phyloP scores from a whole-genome alignment of 768 basidiomycete genomes.

The Lactifluus pinguis region DNA sequence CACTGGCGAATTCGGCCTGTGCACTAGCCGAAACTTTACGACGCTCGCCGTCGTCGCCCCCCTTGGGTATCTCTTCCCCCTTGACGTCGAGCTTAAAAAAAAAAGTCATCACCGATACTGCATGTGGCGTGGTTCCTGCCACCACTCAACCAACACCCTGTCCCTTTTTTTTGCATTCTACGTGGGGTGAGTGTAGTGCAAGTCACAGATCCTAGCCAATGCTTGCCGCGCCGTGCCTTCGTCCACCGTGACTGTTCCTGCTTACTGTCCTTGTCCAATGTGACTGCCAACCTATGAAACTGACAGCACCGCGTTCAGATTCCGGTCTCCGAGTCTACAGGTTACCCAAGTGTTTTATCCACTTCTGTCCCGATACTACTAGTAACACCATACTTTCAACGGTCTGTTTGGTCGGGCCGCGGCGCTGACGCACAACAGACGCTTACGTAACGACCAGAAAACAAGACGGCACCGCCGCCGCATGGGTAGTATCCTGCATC shows the following conservation, averaged over 20 bases:
- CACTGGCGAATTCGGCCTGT: background rate
- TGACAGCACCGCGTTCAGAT: background rate
- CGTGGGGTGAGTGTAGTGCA: background rate
- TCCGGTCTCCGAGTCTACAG: background rate
- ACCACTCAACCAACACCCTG: background rate
- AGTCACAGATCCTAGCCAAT: background rate
- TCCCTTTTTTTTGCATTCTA: background rate
- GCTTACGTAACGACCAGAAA: slow-evolving; percentile 11
- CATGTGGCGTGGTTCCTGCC: background rate
- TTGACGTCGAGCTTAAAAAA: background rate
- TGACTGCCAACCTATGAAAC: too few species aligned
- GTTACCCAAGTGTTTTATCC: background rate
- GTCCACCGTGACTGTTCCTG: background rate
- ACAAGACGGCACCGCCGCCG: slow-evolving; percentile 8
- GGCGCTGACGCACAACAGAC: background rate
- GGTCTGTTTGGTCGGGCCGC: too few species aligned
- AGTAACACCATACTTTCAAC: too few species aligned
- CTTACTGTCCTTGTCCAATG: background rate
- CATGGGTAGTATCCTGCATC: too few species aligned
- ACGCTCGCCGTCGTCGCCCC: background rate
- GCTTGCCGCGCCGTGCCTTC: too few species aligned
- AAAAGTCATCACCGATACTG: background rate
- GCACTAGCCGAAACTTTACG: background rate
- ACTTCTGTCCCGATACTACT: too few species aligned
- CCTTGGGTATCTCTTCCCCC: background rate